phyloP scores from a whole-genome alignment of 768 basidiomycete genomes.

The Tubosaeta brunneosetosa region DNA sequence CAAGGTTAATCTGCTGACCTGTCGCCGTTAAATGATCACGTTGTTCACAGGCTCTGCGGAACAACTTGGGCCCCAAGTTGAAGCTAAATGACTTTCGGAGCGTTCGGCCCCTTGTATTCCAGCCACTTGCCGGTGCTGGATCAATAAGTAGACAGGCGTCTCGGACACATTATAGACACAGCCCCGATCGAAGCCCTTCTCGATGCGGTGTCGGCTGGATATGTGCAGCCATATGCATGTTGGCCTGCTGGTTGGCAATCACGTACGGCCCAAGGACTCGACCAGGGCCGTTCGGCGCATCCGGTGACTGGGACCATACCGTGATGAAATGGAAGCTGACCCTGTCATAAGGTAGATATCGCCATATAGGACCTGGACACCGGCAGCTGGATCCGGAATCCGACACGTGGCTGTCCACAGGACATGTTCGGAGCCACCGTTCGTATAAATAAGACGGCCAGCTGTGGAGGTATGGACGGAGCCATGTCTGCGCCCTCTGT shows the following conservation, averaged over 20 bases:
- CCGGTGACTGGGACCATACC: neutral
- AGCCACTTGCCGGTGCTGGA: neutral
- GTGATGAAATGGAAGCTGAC: neutral
- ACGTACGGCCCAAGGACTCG: neutral
- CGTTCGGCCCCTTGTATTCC: neutral
- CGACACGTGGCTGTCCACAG: neutral
- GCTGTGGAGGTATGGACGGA: neutral
- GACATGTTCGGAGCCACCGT: neutral
- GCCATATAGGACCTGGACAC: neutral
- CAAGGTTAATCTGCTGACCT: neutral
- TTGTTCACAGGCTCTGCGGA: neutral
- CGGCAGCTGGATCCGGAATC: neutral
- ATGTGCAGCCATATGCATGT: neutral
- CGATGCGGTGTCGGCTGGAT: neutral
- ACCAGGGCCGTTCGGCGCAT: neutral
- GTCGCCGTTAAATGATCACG: neutral
- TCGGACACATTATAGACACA: neutral
- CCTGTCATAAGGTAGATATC: neutral
- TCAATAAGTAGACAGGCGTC: neutral
- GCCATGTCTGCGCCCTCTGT: constrained; percentile 13
- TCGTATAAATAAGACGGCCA: neutral
- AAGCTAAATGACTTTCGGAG: neutral
- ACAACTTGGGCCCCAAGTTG: neutral
- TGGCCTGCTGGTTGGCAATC: neutral
- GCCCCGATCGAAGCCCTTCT: neutral